These are phyloP conservation scores for Bryopsis sp. DNA, from an alignment of 139 green algal species.

Conservation along the genomic window DNA sequence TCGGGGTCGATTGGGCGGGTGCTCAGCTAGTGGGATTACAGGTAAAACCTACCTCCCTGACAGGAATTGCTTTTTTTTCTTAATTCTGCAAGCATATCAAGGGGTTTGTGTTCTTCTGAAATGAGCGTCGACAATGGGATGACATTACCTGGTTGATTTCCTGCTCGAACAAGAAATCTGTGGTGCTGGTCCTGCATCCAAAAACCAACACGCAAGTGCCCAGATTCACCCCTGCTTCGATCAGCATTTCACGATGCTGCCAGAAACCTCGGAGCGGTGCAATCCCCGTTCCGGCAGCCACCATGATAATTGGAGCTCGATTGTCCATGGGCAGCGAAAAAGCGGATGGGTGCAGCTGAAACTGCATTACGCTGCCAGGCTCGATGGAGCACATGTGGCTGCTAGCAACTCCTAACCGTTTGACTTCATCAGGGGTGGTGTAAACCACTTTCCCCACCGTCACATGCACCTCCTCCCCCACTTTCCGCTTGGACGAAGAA, in stretches of 20 bases:
- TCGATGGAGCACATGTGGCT: background rate
- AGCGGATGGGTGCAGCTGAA: constrained; percentile 14
- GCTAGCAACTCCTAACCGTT: background rate
- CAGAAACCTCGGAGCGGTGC: constrained; percentile 26
- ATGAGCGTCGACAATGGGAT: background rate
- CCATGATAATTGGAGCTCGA: constrained; percentile 23
- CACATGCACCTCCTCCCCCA: background rate
- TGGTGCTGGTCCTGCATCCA: constrained; percentile 16
- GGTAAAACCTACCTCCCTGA: background rate
- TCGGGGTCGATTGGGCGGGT: background rate
- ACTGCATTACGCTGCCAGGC: background rate
- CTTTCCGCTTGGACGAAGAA: background rate
- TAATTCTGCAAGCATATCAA: too few species aligned
- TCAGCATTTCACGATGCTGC: constrained; percentile 15
- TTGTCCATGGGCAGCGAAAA: constrained; percentile 23
- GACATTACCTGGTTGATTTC: constrained; percentile 15
- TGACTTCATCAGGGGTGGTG: background rate
- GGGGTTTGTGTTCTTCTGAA: background rate
- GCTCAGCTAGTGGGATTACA: background rate
- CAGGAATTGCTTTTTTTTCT: too few species aligned
- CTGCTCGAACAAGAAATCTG: constrained; percentile 17
- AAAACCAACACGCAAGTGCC: constrained; percentile 17
- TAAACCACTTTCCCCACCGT: background rate
- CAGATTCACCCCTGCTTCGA: too few species aligned
- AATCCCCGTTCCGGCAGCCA: constrained; percentile 24